Conservation (phyloP, 495 filamentous ascomycete species). For the Entonaema liquescens region DNA sequence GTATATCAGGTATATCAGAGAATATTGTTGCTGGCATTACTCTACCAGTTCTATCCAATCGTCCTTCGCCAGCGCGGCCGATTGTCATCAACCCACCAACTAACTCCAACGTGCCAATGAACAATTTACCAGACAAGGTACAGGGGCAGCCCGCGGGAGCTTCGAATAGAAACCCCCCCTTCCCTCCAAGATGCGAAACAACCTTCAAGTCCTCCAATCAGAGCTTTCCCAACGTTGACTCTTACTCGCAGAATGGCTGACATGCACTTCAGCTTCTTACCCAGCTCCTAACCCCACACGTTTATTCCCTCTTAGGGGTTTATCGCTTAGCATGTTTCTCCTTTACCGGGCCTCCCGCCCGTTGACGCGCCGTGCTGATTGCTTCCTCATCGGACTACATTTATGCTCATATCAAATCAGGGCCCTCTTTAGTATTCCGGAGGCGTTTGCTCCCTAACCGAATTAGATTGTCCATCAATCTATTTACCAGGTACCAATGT, state of each 20-base stretch:
- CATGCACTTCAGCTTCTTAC: conserved; percentile 38
- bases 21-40: conserved; percentile 12
- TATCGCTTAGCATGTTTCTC: conserved; percentile 17
- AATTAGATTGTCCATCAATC: conserved; percentile 35
- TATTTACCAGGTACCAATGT: conserved; percentile 34
- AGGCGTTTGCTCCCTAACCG: conserved; percentile 30
- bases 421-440: conserved; percentile 9
- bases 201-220: conserved; percentile 31
- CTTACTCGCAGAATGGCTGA: conserved; percentile 34
- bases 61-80: conserved; percentile 25
- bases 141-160: conserved; percentile 35
- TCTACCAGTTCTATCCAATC: conserved; percentile 19
- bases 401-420: conserved; percentile 12
- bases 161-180: conserved; percentile 35
- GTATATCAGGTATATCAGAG: neutral
- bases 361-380: conserved; percentile 13
- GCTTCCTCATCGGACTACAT: conserved; percentile 21
- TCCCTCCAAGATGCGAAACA: conserved; percentile 23
- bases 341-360: conserved; percentile 30
- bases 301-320: conserved; percentile 17
- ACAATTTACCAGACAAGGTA: conserved; percentile 10
- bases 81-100: conserved; percentile 24
- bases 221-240: conserved; percentile 33
- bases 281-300: conserved; percentile 20
- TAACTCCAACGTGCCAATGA: conserved; percentile 20